phyloP scores from a whole-genome alignment of 495 filamentous ascomycete genomes.

The Tuber borchii region DNA sequence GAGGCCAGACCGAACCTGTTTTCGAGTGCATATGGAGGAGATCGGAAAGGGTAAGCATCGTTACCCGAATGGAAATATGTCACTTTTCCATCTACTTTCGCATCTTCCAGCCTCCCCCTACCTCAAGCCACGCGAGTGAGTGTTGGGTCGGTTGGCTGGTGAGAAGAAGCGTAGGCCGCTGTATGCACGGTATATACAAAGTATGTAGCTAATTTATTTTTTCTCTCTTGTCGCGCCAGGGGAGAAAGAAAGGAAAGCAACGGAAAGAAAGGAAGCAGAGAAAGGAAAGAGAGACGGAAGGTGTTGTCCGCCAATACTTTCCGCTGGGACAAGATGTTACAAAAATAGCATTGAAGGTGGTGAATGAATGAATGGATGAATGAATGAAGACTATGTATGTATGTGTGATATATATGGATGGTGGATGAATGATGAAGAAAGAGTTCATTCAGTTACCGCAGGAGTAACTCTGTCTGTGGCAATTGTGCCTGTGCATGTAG shows the following conservation, averaged over 20 bases:
- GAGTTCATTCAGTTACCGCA: not conserved
- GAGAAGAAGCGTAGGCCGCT: not conserved
- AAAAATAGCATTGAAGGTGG: not conserved
- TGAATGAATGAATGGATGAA: not conserved
- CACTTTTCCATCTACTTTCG: not conserved
- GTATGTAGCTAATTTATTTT: not conserved
- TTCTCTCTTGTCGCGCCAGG: not conserved
- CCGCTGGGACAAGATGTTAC: not conserved
- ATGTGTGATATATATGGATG: not conserved
- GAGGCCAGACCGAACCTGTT: not conserved
- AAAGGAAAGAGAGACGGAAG: not conserved
- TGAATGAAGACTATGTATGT: not conserved
- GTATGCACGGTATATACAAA: not conserved
- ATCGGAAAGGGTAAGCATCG: not conserved
- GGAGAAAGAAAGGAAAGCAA: not conserved
- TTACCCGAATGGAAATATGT: constrained; percentile 5
- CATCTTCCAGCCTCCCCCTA: not conserved
- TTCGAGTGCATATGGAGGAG: not conserved
- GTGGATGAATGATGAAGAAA: not conserved
- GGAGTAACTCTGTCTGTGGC: not conserved
- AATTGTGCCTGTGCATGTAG: not conserved
- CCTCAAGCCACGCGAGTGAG: not conserved
- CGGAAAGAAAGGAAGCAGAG: not conserved
- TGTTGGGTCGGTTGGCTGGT: not conserved
- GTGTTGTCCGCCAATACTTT: not conserved